Conservation (phyloP, 1,139 yeast genomes). For the Taphrina wiesneri region DNA sequence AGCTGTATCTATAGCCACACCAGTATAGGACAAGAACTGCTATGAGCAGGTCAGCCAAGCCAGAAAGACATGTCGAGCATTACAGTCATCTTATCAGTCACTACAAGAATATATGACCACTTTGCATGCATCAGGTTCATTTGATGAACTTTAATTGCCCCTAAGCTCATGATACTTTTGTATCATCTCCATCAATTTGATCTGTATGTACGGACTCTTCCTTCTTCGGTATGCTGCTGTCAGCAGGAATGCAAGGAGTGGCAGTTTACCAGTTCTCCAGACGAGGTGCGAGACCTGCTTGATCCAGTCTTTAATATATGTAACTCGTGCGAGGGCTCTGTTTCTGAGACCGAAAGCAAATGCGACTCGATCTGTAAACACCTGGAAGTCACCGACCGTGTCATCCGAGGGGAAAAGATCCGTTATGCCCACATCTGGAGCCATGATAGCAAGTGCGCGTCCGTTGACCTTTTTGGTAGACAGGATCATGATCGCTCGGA, state of each 20-base stretch:
- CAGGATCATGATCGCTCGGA: constrained; percentile 19
- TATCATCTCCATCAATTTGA: constrained; percentile 12
- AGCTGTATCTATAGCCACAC: too few species aligned
- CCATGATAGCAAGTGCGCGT: constrained; percentile 28
- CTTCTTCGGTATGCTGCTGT: not conserved
- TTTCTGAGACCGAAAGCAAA: constrained; percentile 8
- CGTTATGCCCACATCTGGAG: constrained; percentile 6
- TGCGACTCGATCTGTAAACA: constrained; percentile 24
- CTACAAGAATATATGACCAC: too few species aligned
- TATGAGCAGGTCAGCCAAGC: too few species aligned
- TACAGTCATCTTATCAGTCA: too few species aligned
- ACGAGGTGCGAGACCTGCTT: constrained; percentile 6
- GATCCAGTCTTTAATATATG: constrained; percentile 7
- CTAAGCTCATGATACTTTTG: constrained; percentile 16
- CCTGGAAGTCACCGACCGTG: constrained; percentile 22
- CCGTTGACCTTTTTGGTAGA: constrained; percentile 12
- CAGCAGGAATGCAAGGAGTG: constrained; percentile 6
- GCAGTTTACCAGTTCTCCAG: constrained; percentile 14
- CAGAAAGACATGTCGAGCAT: too few species aligned
- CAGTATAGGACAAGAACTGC: too few species aligned
- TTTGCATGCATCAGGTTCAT: too few species aligned
- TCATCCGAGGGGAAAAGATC: constrained; percentile 23
- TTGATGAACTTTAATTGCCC: not conserved
- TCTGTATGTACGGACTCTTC: constrained; percentile 12
- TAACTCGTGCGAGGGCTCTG: not conserved